Evolutionary conservation across 176 grass and related monocot genomes (phyloP).

Genomic region (Cenchrus purpureus): DNA sequence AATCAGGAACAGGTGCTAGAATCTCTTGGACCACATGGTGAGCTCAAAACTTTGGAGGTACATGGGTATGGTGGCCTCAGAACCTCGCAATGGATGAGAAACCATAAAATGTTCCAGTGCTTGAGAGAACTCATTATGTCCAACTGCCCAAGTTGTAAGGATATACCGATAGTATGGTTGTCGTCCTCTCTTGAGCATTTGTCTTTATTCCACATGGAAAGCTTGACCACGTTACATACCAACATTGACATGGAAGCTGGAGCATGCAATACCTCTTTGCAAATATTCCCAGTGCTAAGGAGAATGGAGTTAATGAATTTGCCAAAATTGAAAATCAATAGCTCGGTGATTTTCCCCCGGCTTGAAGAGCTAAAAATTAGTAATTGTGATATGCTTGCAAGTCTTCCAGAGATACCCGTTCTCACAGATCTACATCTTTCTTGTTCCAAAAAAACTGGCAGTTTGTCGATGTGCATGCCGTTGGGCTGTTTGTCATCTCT

Average conservation of each 20-base stretch:
- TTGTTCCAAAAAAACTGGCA: background rate
- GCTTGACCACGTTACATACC: background rate
- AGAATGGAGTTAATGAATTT: fast-evolving
- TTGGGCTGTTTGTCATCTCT: background rate
- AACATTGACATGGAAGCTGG: background rate
- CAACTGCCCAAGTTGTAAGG: background rate
- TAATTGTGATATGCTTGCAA: fast-evolving
- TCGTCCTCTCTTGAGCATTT: background rate
- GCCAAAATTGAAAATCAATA: background rate
- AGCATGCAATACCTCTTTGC: no score
- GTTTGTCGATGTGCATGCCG: background rate
- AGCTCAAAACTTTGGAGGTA: background rate
- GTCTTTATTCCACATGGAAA: fast-evolving
- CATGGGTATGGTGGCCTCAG: background rate
- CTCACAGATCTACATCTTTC: background rate
- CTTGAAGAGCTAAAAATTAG: fast-evolving
- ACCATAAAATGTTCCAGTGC: background rate
- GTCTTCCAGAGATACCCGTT: background rate
- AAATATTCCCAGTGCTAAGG: background rate
- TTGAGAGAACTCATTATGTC: background rate
- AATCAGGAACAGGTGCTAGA: background rate
- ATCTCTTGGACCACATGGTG: background rate
- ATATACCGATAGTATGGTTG: background rate
- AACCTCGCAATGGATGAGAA: background rate
- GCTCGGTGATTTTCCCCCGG: no score